Evolutionary conservation across 331 rosid species (phyloP).

Genomic region (Telfairia occidentalis): DNA sequence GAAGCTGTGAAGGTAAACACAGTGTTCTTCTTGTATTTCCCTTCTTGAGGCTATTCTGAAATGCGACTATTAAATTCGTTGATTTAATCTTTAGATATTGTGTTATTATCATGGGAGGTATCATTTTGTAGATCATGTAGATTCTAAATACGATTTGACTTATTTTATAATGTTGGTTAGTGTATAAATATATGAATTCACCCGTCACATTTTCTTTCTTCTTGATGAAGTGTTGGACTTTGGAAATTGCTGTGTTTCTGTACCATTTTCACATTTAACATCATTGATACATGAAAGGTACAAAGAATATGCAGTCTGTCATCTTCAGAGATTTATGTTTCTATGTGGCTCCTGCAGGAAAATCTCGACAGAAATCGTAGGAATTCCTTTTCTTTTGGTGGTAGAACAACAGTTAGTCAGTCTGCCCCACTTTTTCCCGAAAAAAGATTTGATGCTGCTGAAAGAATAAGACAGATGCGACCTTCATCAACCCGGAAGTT

Average conservation of each 20-base stretch:
- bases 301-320: constrained; percentile 1
- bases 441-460: constrained; percentile 42
- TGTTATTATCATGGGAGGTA: background rate
- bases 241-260: background rate
- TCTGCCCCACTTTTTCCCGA: constrained; percentile 87
- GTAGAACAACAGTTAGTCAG: constrained; percentile 46
- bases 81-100: background rate
- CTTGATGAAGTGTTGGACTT: background rate
- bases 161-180: background rate
- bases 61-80: background rate
- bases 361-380: constrained; percentile 36
- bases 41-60: background rate
- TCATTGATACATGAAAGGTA: background rate
- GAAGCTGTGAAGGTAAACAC: constrained; percentile 41
- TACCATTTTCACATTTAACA: background rate
- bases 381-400: constrained; percentile 44
- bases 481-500: constrained; percentile 67
- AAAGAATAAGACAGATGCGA: constrained; percentile 48
- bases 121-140: background rate
- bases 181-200: background rate
- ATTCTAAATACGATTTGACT: background rate
- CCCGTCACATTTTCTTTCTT: background rate
- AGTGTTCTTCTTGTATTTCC: background rate
- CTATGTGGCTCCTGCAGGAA: constrained; percentile 44
- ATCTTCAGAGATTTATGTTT: constrained; percentile 4